phyloP scores from a whole-genome alignment of 352 stramenopile genomes.

The Blastocystis sp. region DNA sequence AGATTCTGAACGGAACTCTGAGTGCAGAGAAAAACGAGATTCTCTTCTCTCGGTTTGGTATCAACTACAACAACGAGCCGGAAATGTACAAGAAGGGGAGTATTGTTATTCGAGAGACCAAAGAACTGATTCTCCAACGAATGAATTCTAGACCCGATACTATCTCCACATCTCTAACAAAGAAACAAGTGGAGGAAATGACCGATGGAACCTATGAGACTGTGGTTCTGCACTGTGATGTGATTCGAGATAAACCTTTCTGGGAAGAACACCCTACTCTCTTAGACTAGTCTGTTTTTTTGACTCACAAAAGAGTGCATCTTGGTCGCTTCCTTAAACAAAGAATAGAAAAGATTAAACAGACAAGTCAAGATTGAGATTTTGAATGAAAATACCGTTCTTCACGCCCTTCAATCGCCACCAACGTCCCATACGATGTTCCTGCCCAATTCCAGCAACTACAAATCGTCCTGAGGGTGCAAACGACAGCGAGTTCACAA shows the following conservation, averaged over 20 bases:
- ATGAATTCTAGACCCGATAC: conserved; percentile 16
- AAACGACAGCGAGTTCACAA: conserved; percentile 68
- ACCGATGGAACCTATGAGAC: not conserved
- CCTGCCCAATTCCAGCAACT: conserved; percentile 79
- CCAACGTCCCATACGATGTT: conserved; percentile 84
- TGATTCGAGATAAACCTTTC: conserved; percentile 54
- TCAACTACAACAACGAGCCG: conserved; percentile 67
- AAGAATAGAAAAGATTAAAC: conserved; percentile 46
- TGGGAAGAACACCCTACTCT: conserved; percentile 28
- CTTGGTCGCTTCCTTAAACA: not conserved
- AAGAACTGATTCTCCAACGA: not conserved
- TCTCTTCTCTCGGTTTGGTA: conserved; percentile 65
- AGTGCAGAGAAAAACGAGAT: conserved; percentile 67
- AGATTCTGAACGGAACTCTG: conserved; percentile 62
- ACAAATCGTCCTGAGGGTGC: conserved; percentile 73
- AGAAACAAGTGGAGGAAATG: not conserved
- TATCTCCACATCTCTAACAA: not conserved
- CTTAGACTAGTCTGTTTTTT: conserved; percentile 33
- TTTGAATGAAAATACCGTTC: conserved; percentile 77
- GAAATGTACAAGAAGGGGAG: conserved; percentile 62
- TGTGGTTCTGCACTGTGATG: conserved; percentile 46
- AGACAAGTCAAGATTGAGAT: conserved; percentile 47
- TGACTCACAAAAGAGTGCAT: not conserved
- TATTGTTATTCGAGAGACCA: conserved; percentile 45
- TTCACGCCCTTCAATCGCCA: conserved; percentile 75